phyloP scores from a whole-genome alignment of 1,284 basidiomycete genomes.

The Sporisorium sorghi region DNA sequence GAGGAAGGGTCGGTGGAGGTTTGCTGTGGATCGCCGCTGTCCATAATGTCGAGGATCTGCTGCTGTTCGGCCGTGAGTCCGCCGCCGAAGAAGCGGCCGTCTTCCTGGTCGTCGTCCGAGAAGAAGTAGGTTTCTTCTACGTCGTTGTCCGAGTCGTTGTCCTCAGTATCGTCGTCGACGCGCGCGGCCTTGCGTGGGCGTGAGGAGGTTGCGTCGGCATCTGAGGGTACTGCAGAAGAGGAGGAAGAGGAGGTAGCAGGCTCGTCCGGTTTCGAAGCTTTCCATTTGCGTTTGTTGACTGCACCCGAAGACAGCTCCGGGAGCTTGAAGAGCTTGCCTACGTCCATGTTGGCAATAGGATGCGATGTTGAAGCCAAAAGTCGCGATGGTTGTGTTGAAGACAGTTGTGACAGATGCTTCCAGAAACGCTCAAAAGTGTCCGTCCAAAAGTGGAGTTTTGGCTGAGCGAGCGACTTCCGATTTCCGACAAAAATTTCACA shows the following conservation, averaged over 20 bases:
- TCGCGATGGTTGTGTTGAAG: neutral
- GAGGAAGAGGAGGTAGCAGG: neutral
- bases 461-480: slow-evolving; percentile 7
- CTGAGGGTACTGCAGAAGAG: slow-evolving; percentile 12
- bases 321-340: slow-evolving; percentile 68
- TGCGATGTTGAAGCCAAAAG: neutral
- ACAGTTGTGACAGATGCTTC: neutral
- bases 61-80: slow-evolving; percentile 64
- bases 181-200: slow-evolving; percentile 35
- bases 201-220: neutral
- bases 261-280: slow-evolving; percentile 38
- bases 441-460: slow-evolving; percentile 10
- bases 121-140: slow-evolving; percentile 46
- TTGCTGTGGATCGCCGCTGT: slow-evolving; percentile 26
- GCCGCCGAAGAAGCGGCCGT: slow-evolving; percentile 65
- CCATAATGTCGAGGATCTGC: slow-evolving; percentile 65
- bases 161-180: slow-evolving; percentile 40
- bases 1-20: slow-evolving; percentile 13
- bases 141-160: slow-evolving; percentile 15
- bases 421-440: too few species aligned
- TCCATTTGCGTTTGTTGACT: slow-evolving; percentile 65
- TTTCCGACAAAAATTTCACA: neutral
- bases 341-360: slow-evolving; percentile 53
- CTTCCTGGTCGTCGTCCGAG: slow-evolving; percentile 66
- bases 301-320: slow-evolving; percentile 62